phyloP scores from a whole-genome alignment of 208 protist genomes.

The Trypanosoma avium region DNA sequence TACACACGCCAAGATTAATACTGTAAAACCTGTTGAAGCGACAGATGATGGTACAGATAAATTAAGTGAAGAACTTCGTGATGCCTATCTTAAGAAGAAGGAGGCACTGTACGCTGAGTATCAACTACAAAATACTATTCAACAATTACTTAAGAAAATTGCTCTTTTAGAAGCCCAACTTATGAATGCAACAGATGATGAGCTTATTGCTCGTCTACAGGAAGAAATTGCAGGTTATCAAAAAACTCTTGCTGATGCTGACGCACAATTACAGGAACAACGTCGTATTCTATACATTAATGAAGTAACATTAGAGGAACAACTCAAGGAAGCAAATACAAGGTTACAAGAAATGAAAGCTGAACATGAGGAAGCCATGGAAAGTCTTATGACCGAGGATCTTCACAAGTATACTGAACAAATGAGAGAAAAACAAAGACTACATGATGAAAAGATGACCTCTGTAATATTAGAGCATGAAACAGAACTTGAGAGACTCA shows the following conservation, averaged over 20 bases:
- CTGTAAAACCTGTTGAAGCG: conserved; percentile 43
- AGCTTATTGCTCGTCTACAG: conserved; percentile 53
- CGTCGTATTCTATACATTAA: conserved; percentile 70
- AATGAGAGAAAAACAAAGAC: conserved; percentile 14
- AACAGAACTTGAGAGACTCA: conserved; percentile 3
- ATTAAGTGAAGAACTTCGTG: conserved; percentile 43
- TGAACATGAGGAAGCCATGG: conserved; percentile 70
- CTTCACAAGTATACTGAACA: conserved; percentile 33
- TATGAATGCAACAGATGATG: conserved; percentile 45
- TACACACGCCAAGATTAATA: conserved; percentile 81
- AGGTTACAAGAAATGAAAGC: conserved; percentile 76
- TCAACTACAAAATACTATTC: conserved; percentile 62
- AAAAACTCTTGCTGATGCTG: conserved; percentile 56
- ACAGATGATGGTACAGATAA: conserved; percentile 36
- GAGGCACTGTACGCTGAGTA: conserved; percentile 76
- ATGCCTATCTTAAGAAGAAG: conserved; percentile 73
- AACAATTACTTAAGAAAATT: conserved; percentile 60
- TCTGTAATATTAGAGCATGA: conserved; percentile 1
- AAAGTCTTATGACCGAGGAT: conserved; percentile 61
- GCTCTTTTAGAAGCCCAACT: conserved; percentile 64
- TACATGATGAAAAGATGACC: conserved; percentile 18
- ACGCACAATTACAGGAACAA: conserved; percentile 56
- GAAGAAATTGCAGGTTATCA: conserved; percentile 57
- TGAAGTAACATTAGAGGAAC: conserved; percentile 61
- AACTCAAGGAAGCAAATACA: conserved; percentile 58